Evolutionary conservation across 495 filamentous ascomycete genomes (phyloP).

Genomic region (Pyronema omphalodes): DNA sequence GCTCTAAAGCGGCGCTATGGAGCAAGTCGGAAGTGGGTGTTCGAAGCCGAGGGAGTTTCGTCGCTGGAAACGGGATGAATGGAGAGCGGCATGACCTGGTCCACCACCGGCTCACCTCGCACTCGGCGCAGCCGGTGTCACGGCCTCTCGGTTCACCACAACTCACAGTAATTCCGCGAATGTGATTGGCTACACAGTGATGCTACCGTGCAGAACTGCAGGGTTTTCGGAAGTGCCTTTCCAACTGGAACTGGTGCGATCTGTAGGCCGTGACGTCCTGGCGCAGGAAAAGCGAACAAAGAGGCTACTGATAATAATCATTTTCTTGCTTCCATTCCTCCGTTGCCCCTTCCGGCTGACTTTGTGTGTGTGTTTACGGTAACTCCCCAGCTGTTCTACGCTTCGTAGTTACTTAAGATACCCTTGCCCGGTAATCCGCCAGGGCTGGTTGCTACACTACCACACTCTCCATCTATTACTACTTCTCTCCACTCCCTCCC

Average conservation of each 20-base stretch:
- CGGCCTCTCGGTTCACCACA: neutral
- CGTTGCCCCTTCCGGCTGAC: neutral
- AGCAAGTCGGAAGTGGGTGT: neutral
- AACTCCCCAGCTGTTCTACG: neutral
- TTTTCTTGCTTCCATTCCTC: neutral
- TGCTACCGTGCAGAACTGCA: neutral
- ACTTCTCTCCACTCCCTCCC: slow-evolving; percentile 22
- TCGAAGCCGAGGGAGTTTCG: neutral
- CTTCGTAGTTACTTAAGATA: neutral
- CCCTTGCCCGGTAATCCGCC: neutral
- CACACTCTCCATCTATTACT: neutral
- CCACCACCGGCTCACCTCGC: neutral
- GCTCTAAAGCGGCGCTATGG: neutral
- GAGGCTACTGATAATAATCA: neutral
- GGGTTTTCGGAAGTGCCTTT: neutral
- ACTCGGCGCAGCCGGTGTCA: no score
- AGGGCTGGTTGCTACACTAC: neutral
- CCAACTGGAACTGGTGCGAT: neutral
- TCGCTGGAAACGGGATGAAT: neutral
- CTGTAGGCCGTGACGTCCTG: neutral
- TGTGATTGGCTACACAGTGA: neutral
- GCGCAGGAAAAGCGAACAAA: neutral
- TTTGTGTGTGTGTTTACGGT: neutral
- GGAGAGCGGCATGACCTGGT: neutral
- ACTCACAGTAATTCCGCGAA: neutral